These are phyloP conservation scores for Aspergillus tamarii DNA, from an alignment of 2,329 filamentous ascomycete genomes.

Conservation along the genomic window DNA sequence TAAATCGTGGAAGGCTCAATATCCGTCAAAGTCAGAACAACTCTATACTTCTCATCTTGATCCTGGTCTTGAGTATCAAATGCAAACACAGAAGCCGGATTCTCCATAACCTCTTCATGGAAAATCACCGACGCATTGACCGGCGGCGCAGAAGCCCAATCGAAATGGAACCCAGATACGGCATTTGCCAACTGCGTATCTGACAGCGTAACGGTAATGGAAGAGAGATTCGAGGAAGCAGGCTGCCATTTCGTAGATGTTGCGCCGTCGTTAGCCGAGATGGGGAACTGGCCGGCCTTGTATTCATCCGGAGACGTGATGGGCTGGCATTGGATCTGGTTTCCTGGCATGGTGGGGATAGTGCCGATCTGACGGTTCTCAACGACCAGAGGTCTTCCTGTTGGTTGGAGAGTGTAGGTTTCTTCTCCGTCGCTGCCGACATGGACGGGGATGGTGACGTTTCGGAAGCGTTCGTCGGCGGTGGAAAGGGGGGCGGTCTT, in stretches of 20 bases:
- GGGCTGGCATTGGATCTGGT: slow-evolving; percentile 67
- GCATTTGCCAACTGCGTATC: slow-evolving; percentile 35
- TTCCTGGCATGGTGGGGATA: slow-evolving; percentile 58
- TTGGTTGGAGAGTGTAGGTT: slow-evolving; percentile 51
- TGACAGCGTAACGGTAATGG: slow-evolving; percentile 60
- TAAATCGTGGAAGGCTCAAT: slow-evolving; percentile 45
- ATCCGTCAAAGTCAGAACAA: slow-evolving; percentile 32
- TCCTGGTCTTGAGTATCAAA: slow-evolving; percentile 10
- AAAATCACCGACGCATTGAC: slow-evolving; percentile 58
- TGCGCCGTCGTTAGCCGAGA: slow-evolving; percentile 68
- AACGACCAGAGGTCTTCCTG: slow-evolving; percentile 55
- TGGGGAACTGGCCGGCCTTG: slow-evolving; percentile 69
- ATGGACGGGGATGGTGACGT: slow-evolving; percentile 61
- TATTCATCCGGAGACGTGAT: slow-evolving; percentile 53
- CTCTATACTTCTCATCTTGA: slow-evolving; percentile 17
- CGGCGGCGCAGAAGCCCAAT: slow-evolving; percentile 63
- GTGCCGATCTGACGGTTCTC: slow-evolving; percentile 62
- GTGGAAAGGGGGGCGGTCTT: slow-evolving; percentile 49
- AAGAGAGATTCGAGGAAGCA: slow-evolving; percentile 52
- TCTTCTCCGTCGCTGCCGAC: slow-evolving; percentile 50
- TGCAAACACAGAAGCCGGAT: slow-evolving; percentile 13
- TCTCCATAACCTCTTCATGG: slow-evolving; percentile 49
- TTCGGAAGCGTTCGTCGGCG: slow-evolving; percentile 59
- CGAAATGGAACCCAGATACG: slow-evolving; percentile 56
- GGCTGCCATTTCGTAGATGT: slow-evolving; percentile 71